These are phyloP conservation scores for Camellia lanceoleosa DNA, from an alignment of 148 eudicot genomes.

Conservation along the genomic window DNA sequence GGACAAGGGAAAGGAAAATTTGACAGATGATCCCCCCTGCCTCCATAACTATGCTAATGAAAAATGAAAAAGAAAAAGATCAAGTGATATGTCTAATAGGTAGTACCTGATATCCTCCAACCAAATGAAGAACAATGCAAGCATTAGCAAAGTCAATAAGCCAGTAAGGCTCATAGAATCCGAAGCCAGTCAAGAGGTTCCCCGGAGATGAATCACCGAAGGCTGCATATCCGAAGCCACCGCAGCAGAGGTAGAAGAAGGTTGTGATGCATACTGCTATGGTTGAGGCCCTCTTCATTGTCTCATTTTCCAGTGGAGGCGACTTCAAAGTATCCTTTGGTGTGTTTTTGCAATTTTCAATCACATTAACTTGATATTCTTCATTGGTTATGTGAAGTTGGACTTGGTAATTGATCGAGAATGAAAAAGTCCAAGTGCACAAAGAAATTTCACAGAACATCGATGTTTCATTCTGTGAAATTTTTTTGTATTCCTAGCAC, in stretches of 20 bases:
- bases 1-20: too few species aligned
- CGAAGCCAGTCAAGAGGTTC: conserved; percentile 57
- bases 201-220: conserved; percentile 61
- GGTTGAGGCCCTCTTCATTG: conserved; percentile 69
- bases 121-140: conserved; percentile 59
- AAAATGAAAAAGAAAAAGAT: too few species aligned
- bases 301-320: conserved; percentile 43
- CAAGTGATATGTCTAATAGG: neutral
- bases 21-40: too few species aligned
- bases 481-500: too few species aligned
- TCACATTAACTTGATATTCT: neutral
- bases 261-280: conserved; percentile 40
- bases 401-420: neutral
- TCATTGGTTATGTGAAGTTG: neutral
- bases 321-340: conserved; percentile 62
- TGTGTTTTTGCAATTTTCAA: neutral
- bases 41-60: too few species aligned
- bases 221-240: conserved; percentile 83
- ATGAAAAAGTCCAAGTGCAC: too few species aligned
- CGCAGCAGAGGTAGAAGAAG: conserved; percentile 66
- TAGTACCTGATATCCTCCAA: conserved; percentile 64
- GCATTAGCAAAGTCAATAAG: conserved; percentile 54
- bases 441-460: too few species aligned
- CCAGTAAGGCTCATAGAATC: conserved; percentile 64
- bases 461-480: too few species aligned